phyloP scores from a whole-genome alignment of 257 asterid species.

The Solanum stenotomum region DNA sequence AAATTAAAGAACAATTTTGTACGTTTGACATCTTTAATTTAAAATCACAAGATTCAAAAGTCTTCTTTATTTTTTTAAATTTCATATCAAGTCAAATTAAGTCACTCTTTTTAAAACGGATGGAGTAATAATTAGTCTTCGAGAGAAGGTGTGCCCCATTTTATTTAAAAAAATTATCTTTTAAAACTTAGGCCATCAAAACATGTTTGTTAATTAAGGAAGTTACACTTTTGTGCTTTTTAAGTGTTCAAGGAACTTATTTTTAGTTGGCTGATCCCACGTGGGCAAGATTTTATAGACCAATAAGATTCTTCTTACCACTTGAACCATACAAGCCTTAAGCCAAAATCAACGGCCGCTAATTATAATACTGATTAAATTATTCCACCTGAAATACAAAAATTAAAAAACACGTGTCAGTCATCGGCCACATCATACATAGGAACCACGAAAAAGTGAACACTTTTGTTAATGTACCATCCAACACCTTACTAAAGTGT shows the following conservation, averaged over 20 bases:
- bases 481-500: neutral
- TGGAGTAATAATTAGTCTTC: neutral
- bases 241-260: neutral
- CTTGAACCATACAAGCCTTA: neutral
- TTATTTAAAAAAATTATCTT: neutral
- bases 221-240: neutral
- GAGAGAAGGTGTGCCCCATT: neutral
- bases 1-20: too few relatives aligned
- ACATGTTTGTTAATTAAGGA: neutral
- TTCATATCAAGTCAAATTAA: too few relatives aligned
- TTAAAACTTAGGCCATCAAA: neutral
- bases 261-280: neutral
- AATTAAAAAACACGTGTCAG: slow-evolving; percentile 12
- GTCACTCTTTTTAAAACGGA: too few relatives aligned
- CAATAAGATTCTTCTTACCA: slow-evolving; percentile 2
- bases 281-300: slow-evolving; percentile 7
- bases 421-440: slow-evolving; percentile 2
- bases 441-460: neutral
- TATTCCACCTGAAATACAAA: neutral
- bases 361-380: neutral
- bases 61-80: too few relatives aligned
- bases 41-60: too few relatives aligned
- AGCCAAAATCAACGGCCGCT: neutral
- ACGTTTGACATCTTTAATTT: too few relatives aligned
- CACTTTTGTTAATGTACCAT: neutral